Percentiles rank a stretch among this genome's conserved stretches.
These are phyloP conservation scores for Mycotypha africana DNA, from an alignment of 371 early-diverging fungal genomes.

Conservation along the genomic window DNA sequence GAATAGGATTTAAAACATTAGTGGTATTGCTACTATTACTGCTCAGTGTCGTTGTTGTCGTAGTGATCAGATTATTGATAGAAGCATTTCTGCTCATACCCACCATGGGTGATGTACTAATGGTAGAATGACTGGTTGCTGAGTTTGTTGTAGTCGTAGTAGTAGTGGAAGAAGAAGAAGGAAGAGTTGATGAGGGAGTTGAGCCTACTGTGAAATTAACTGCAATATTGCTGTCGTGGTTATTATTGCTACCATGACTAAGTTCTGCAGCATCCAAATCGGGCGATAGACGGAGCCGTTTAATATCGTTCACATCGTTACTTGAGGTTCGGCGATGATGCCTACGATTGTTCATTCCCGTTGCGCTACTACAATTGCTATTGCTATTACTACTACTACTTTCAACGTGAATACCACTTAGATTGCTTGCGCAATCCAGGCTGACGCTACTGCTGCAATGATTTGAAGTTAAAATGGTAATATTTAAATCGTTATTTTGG, in stretches of 20 bases:
- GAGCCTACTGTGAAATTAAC: too few relatives aligned
- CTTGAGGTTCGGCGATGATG: constrained; percentile 48
- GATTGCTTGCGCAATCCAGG: too few relatives aligned
- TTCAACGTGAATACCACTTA: too few relatives aligned
- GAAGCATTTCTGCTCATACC: too few relatives aligned
- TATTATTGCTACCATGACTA: constrained; percentile 6
- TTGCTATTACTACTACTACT: not conserved
- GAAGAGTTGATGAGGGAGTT: too few relatives aligned
- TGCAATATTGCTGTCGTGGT: too few relatives aligned
- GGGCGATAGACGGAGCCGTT: constrained; percentile 29
- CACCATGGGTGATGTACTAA: not conserved
- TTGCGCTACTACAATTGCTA: not conserved
- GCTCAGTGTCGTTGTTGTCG: constrained; percentile 2
- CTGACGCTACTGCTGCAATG: not conserved
- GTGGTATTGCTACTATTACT: constrained; percentile 2
- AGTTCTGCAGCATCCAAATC: constrained; percentile 7
- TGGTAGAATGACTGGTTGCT: not conserved
- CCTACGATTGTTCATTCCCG: constrained; percentile 22
- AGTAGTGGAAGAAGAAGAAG: too few relatives aligned
- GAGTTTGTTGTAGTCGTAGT: constrained; percentile 3
- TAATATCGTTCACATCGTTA: constrained; percentile 43
- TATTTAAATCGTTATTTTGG: too few relatives aligned
- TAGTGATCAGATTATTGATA: not conserved
- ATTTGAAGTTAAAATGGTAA: not conserved
- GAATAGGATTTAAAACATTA: constrained; percentile 4